These are phyloP conservation scores for Perkinsus chesapeaki DNA, from an alignment of 169 alveolate species.

Conservation along the genomic window DNA sequence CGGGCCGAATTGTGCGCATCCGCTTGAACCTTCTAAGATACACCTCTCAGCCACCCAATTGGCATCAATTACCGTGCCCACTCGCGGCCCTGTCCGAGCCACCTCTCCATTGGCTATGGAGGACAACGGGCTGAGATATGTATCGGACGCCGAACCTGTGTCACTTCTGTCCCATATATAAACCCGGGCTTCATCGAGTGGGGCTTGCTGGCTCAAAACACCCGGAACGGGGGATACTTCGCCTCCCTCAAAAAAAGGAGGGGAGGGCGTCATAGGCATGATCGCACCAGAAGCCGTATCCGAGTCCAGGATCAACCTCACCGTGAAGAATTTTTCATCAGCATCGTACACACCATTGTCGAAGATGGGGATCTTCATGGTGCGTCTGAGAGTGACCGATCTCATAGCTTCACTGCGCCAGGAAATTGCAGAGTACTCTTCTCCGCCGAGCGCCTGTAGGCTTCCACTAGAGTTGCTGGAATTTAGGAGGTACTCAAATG, in stretches of 20 bases:
- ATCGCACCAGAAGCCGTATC: background rate
- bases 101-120: background rate
- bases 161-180: background rate
- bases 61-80: background rate
- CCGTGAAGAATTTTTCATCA: background rate
- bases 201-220: background rate
- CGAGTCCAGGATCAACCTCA: background rate
- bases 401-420: background rate
- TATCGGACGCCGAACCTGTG: background rate
- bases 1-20: background rate
- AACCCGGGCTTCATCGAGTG: background rate
- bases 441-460: background rate
- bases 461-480: background rate
- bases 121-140: background rate
- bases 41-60: background rate
- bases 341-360: background rate
- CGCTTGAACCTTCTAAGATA: background rate
- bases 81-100: background rate
- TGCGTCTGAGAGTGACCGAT: background rate
- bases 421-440: background rate
- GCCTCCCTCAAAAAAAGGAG: background rate
- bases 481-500: background rate
- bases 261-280: background rate
- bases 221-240: background rate
- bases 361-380: background rate